phyloP scores from a whole-genome alignment of 2,329 filamentous ascomycete species.

The Arthrobotrys megalospora region DNA sequence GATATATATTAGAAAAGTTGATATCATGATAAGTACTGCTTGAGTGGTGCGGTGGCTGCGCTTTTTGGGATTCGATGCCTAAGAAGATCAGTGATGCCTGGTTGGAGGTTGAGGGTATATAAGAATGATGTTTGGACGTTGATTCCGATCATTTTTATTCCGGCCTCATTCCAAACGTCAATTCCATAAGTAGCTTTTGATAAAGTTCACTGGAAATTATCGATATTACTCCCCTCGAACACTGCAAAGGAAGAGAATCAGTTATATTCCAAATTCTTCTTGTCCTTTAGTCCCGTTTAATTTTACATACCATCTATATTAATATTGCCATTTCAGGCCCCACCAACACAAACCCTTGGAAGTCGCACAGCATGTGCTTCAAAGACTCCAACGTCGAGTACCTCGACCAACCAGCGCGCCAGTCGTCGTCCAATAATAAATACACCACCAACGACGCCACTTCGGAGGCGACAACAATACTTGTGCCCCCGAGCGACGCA shows the following conservation, averaged over 20 bases:
- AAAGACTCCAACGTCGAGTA: constrained; percentile 30
- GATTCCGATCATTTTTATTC: background rate
- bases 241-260: background rate
- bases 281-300: background rate
- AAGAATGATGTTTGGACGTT: background rate
- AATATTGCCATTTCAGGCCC: background rate
- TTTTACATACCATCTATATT: background rate
- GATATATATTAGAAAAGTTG: background rate
- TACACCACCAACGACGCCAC: background rate
- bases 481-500: background rate
- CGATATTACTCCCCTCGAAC: too few species aligned
- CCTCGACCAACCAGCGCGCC: constrained; percentile 23
- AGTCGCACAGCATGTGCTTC: constrained; percentile 26
- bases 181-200: too few species aligned
- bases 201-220: too few species aligned
- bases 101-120: constrained; percentile 6
- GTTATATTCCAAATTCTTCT: background rate
- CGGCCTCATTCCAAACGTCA: background rate
- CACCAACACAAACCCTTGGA: background rate
- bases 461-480: constrained; percentile 1
- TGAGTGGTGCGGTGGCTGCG: too few species aligned
- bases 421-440: background rate
- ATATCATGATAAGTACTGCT: too few species aligned
- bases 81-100: background rate
- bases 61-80: too few species aligned